phyloP scores from a whole-genome alignment of 2,329 filamentous ascomycete species.

The Westerdykella sp. region DNA sequence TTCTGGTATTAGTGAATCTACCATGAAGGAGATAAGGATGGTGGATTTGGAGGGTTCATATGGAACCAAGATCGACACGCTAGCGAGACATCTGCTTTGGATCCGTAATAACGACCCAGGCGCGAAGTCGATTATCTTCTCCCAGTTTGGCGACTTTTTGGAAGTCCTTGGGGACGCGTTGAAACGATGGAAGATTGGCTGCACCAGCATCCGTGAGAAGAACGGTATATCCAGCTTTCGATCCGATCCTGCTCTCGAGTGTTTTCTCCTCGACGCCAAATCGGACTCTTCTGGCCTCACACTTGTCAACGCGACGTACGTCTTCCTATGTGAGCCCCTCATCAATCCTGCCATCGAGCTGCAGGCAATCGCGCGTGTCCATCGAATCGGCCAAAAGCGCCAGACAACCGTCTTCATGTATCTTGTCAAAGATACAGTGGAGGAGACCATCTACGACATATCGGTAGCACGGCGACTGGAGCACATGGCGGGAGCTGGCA shows the following conservation, averaged over 20 bases:
- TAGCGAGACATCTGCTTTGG: constrained; percentile 72
- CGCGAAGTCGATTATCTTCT: constrained; percentile 90
- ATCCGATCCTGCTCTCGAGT: constrained; percentile 65
- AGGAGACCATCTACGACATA: constrained; percentile 84
- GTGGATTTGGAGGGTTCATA: constrained; percentile 70
- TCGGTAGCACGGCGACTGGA: constrained; percentile 72
- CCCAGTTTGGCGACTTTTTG: constrained; percentile 80
- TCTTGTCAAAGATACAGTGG: constrained; percentile 81
- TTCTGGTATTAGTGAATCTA: constrained; percentile 63
- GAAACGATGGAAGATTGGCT: constrained; percentile 63
- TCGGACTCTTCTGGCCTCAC: constrained; percentile 86
- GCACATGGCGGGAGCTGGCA: constrained; percentile 55
- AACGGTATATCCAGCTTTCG: constrained; percentile 72
- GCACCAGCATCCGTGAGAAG: constrained; percentile 61
- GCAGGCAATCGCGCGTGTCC: constrained; percentile 89
- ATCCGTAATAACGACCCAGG: constrained; percentile 76
- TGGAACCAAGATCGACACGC: constrained; percentile 81
- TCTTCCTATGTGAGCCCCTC: constrained; percentile 89
- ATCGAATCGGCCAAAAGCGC: constrained; percentile 84
- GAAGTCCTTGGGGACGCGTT: constrained; percentile 67
- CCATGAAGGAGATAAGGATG: constrained; percentile 72
- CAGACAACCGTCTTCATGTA: constrained; percentile 95
- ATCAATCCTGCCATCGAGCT: constrained; percentile 91
- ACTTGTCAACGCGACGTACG: constrained; percentile 85
- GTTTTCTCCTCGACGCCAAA: constrained; percentile 83